Conservation (phyloP, 768 basidiomycete species). For the Pleurotus cornucopiae region DNA sequence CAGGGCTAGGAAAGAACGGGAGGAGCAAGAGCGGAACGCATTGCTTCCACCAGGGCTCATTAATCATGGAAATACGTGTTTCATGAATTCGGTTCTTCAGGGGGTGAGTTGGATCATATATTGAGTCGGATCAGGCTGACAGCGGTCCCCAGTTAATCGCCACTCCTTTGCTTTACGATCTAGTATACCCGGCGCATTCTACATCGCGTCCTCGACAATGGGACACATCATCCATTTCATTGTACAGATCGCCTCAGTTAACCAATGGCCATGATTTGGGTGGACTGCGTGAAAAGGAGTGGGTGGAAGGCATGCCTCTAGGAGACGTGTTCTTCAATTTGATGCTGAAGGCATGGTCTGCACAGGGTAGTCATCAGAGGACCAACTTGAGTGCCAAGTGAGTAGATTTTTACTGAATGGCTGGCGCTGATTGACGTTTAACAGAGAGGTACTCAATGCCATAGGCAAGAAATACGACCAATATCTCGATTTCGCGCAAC, state of each 20-base stretch:
- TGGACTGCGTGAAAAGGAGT: constrained; percentile 45
- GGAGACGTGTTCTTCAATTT: constrained; percentile 63
- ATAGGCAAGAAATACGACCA: constrained; percentile 89
- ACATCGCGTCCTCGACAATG: constrained; percentile 32
- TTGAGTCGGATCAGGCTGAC: constrained; percentile 1
- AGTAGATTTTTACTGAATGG: constrained; percentile 19
- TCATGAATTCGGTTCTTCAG: constrained; percentile 94
- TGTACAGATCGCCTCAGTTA: constrained; percentile 56
- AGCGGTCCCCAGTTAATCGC: constrained; percentile 60
- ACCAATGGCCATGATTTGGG: constrained; percentile 61
- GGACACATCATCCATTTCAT: constrained; percentile 36
- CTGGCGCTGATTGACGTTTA: background rate
- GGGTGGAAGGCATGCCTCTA: constrained; percentile 62
- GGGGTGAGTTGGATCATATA: constrained; percentile 48
- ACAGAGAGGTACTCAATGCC: constrained; percentile 57
- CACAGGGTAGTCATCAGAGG: constrained; percentile 46
- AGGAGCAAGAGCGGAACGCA: constrained; percentile 58
- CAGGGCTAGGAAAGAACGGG: constrained; percentile 50
- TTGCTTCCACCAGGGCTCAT: constrained; percentile 68
- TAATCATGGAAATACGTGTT: constrained; percentile 90
- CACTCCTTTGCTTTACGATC: constrained; percentile 54
- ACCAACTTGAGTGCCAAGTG: constrained; percentile 66
- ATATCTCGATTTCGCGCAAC: constrained; percentile 92
- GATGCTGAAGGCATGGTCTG: constrained; percentile 60
- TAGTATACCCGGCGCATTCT: constrained; percentile 51